Evolutionary conservation across 2,329 filamentous ascomycete genomes (phyloP).

Genomic region (Lachnellula suecica): DNA sequence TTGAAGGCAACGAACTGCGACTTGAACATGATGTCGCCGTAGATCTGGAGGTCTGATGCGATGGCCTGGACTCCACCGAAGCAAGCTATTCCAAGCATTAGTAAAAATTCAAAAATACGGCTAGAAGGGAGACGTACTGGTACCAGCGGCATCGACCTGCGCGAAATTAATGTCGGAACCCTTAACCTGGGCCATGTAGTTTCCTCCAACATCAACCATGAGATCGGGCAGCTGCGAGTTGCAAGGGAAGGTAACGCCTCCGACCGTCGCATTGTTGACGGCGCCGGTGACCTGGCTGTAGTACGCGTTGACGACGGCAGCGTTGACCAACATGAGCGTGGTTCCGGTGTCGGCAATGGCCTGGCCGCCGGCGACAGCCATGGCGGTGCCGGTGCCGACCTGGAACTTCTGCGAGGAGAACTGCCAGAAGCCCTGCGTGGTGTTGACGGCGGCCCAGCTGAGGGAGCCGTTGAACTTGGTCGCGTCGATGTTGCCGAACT

Average conservation of each 20-base stretch:
- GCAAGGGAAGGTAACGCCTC: constrained; percentile 40
- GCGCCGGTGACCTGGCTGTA: constrained; percentile 39
- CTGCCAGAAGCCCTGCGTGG: constrained; percentile 53
- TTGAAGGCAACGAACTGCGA: constrained; percentile 59
- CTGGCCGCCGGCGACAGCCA: constrained; percentile 54
- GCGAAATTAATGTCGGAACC: constrained; percentile 52
- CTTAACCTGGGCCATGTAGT: constrained; percentile 44
- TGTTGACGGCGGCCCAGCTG: constrained; percentile 49
- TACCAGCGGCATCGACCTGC: constrained; percentile 39
- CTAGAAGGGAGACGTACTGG: constrained; percentile 42
- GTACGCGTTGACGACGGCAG: constrained; percentile 39
- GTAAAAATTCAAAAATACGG: not conserved
- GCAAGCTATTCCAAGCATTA: constrained; percentile 44
- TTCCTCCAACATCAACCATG: constrained; percentile 37
- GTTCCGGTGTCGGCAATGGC: constrained; percentile 46
- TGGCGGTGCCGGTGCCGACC: constrained; percentile 50
- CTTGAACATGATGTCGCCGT: constrained; percentile 62
- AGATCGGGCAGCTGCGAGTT: constrained; percentile 35
- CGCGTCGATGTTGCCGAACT: constrained; percentile 56
- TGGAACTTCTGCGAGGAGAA: constrained; percentile 50
- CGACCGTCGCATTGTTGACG: constrained; percentile 33
- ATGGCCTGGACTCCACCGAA: constrained; percentile 68
- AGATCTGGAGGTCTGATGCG: constrained; percentile 57
- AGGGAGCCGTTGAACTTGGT: constrained; percentile 53
- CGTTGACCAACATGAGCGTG: constrained; percentile 39